These are phyloP conservation scores for Aspergillus melleus DNA, from an alignment of 2,329 filamentous ascomycete genomes.

Conservation along the genomic window DNA sequence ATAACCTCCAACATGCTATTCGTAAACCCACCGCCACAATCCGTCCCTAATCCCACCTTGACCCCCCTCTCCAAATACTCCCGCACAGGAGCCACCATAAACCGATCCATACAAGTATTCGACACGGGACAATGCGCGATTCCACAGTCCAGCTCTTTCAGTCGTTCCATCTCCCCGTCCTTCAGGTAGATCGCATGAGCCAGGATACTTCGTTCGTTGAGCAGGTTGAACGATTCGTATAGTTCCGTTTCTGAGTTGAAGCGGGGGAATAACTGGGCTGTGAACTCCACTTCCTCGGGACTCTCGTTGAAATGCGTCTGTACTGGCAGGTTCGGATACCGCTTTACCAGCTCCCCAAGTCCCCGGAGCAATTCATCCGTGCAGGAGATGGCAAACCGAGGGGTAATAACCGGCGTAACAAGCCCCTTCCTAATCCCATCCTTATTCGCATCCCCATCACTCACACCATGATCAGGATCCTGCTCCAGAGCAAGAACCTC, in stretches of 20 bases:
- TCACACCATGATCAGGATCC: background rate
- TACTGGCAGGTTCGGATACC: slow-evolving; percentile 54
- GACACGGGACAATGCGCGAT: slow-evolving; percentile 65
- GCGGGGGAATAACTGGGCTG: slow-evolving; percentile 55
- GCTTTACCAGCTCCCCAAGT: slow-evolving; percentile 54
- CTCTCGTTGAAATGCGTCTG: slow-evolving; percentile 71
- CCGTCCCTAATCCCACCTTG: slow-evolving; percentile 67
- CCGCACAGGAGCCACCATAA: slow-evolving; percentile 59
- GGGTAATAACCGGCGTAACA: slow-evolving; percentile 56
- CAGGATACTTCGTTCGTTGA: slow-evolving; percentile 59
- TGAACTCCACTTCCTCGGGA: slow-evolving; percentile 59
- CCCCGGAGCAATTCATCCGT: slow-evolving; percentile 54
- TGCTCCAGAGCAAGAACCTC: slow-evolving; percentile 52
- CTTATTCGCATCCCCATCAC: no score
- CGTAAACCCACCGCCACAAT: slow-evolving; percentile 64
- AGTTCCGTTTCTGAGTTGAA: slow-evolving; percentile 61
- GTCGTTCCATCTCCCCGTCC: slow-evolving; percentile 53
- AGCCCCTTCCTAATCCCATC: slow-evolving; percentile 25
- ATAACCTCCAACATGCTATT: slow-evolving; percentile 52
- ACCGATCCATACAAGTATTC: slow-evolving; percentile 62
- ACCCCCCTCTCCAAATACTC: slow-evolving; percentile 59
- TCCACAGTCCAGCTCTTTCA: slow-evolving; percentile 54
- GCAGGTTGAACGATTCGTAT: slow-evolving; percentile 57
- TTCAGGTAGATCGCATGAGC: slow-evolving; percentile 67
- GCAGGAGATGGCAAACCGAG: slow-evolving; percentile 64